These are phyloP conservation scores for Collybia nuda DNA, from an alignment of 768 basidiomycete species.

Conservation along the genomic window DNA sequence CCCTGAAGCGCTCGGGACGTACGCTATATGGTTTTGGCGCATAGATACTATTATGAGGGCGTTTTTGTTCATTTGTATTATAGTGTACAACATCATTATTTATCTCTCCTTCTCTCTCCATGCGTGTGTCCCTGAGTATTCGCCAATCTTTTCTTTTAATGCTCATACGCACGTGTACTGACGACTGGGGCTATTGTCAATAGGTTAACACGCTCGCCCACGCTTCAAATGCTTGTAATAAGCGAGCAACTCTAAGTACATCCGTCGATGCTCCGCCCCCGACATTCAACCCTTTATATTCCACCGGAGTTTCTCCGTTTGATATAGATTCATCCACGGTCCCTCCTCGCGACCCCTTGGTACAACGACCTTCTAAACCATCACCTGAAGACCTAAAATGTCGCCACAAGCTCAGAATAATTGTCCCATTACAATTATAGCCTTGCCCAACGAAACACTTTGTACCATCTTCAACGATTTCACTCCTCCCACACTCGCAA, in stretches of 20 bases:
- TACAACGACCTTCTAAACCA: conserved; percentile 6
- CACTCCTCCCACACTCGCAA: conserved; percentile 33
- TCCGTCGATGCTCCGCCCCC: conserved; percentile 41
- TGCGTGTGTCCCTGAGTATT: neutral
- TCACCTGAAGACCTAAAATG: conserved; percentile 10
- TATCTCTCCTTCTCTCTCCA: conserved; percentile 7
- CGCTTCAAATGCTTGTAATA: neutral
- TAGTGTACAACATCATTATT: conserved; percentile 22
- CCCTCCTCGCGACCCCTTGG: conserved; percentile 5
- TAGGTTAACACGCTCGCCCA: neutral
- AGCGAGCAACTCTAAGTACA: conserved; percentile 6
- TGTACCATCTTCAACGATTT: conserved; percentile 44
- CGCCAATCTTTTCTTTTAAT: neutral
- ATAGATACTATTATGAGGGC: conserved; percentile 35
- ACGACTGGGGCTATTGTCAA: neutral
- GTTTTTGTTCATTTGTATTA: conserved; percentile 13
- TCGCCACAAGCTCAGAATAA: conserved; percentile 4
- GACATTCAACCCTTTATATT: conserved; percentile 30
- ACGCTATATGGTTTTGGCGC: conserved; percentile 94
- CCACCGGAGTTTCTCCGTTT: conserved; percentile 34
- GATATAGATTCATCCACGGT: conserved; percentile 26
- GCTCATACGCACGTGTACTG: conserved; percentile 8
- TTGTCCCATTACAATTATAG: conserved; percentile 17
- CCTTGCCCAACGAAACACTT: conserved; percentile 59
- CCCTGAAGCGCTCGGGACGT: conserved; percentile 81